Percentiles rank a stretch among this genome's conserved stretches.
These are phyloP conservation scores for Mucor mucedo DNA, from an alignment of 371 early-diverging fungal species.

Conservation along the genomic window DNA sequence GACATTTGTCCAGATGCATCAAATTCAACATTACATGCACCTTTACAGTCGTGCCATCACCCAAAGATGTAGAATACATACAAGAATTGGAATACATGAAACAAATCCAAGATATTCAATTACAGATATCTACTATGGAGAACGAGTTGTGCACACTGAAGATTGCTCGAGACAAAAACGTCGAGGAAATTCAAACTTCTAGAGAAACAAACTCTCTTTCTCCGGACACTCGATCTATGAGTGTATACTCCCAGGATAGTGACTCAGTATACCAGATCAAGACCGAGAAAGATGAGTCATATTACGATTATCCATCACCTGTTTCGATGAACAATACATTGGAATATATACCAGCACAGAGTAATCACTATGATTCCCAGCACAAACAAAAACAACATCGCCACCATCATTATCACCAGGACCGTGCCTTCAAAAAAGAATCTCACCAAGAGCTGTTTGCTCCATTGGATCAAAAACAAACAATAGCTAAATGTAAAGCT, in stretches of 20 bases:
- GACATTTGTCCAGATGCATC: slow-evolving; percentile 28
- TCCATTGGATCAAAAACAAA: not conserved
- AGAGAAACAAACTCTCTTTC: not conserved
- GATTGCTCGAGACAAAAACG: slow-evolving; percentile 2
- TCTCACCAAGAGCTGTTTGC: not conserved
- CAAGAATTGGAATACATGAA: slow-evolving; percentile 27
- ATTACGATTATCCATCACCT: slow-evolving; percentile 25
- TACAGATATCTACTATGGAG: slow-evolving; percentile 28
- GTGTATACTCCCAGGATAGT: not conserved
- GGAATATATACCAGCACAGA: not conserved
- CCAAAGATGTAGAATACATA: slow-evolving; percentile 48
- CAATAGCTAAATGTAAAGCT: slow-evolving; percentile 1
- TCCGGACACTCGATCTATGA: no score
- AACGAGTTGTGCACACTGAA: slow-evolving; percentile 19
- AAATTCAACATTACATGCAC: slow-evolving; percentile 35
- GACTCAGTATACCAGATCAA: not conserved
- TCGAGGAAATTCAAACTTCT: not conserved
- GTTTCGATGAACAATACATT: not conserved
- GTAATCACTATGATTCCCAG: no score
- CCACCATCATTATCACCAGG: not conserved
- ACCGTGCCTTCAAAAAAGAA: not conserved
- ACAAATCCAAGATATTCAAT: slow-evolving; percentile 21
- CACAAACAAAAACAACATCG: not conserved
- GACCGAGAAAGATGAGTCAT: not conserved
- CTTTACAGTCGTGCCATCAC: slow-evolving; percentile 43